Percentiles rank a stretch among this genome's conserved stretches.
Evolutionary conservation across 768 basidiomycete species (phyloP).

Genomic region (Boletus subparvulus): DNA sequence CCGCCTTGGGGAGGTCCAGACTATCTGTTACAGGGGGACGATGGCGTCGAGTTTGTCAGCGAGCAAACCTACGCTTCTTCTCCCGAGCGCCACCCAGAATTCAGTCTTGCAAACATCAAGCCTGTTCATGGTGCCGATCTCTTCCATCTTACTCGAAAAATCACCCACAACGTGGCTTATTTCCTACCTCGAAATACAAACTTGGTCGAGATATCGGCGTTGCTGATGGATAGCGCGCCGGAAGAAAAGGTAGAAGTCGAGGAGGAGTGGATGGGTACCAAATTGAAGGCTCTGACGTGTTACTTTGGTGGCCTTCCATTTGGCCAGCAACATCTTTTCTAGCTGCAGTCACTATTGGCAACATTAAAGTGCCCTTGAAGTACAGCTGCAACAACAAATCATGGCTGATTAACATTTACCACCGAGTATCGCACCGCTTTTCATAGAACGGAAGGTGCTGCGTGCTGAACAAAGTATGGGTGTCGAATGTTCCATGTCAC

Average conservation of each 20-base stretch:
- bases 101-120: constrained; percentile 66
- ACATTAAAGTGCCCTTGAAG: background rate
- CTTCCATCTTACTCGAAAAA: constrained; percentile 65
- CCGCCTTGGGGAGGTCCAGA: constrained; percentile 95
- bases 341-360: background rate
- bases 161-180: constrained; percentile 85
- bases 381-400: background rate
- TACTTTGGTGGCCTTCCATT: constrained; percentile 84
- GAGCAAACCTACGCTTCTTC: background rate
- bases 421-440: background rate
- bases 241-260: constrained; percentile 81
- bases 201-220: constrained; percentile 65
- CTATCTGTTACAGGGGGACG: constrained; percentile 44
- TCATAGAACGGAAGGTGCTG: background rate
- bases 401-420: background rate
- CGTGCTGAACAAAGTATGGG: background rate
- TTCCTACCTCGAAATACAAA: constrained; percentile 83
- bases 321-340: constrained; percentile 67
- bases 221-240: constrained; percentile 33
- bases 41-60: background rate
- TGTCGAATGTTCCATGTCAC: background rate
- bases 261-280: constrained; percentile 94
- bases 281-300: constrained; percentile 91
- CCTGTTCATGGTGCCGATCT: constrained; percentile 85
- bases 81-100: constrained; percentile 47